These are phyloP conservation scores for Aphanomyces cochlioides DNA, from an alignment of 352 stramenopile genomes.

Conservation along the genomic window DNA sequence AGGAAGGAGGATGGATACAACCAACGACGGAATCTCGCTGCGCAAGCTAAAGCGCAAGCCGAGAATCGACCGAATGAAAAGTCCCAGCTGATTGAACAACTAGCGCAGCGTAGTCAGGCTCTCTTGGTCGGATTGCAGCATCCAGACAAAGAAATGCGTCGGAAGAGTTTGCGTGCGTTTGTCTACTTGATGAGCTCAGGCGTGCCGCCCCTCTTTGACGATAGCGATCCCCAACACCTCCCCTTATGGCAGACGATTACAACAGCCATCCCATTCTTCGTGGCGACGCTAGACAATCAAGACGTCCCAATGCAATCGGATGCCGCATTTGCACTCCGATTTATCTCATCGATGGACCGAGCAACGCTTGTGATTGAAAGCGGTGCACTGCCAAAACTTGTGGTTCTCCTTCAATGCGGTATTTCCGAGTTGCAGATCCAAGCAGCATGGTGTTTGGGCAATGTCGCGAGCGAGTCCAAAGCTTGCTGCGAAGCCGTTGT, in stretches of 20 bases:
- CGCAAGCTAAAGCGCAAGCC: constrained; percentile 30
- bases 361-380: constrained; percentile 63
- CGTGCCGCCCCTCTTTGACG: constrained; percentile 79
- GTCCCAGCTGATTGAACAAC: constrained; percentile 66
- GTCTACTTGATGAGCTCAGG: constrained; percentile 83
- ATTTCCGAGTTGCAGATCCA: constrained; percentile 87
- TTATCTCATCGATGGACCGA: constrained; percentile 88
- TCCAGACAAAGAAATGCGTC: constrained; percentile 58
- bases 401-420: constrained; percentile 79
- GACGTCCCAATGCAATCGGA: constrained; percentile 79
- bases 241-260: constrained; percentile 79
- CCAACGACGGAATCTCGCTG: constrained; percentile 79
- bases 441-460: constrained; percentile 80
- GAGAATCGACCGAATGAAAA: constrained; percentile 49
- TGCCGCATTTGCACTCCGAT: constrained; percentile 78
- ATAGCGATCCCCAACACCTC: constrained; percentile 75
- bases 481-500: constrained; percentile 73
- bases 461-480: constrained; percentile 74
- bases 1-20: constrained; percentile 88
- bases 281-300: constrained; percentile 70
- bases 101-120: constrained; percentile 71
- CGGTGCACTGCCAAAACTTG: constrained; percentile 68
- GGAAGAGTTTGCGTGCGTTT: constrained; percentile 84
- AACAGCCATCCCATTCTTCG: constrained; percentile 73
- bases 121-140: constrained; percentile 77